These are phyloP conservation scores for Trebouxia sp. DNA, from an alignment of 139 green algal genomes.

Conservation along the genomic window DNA sequence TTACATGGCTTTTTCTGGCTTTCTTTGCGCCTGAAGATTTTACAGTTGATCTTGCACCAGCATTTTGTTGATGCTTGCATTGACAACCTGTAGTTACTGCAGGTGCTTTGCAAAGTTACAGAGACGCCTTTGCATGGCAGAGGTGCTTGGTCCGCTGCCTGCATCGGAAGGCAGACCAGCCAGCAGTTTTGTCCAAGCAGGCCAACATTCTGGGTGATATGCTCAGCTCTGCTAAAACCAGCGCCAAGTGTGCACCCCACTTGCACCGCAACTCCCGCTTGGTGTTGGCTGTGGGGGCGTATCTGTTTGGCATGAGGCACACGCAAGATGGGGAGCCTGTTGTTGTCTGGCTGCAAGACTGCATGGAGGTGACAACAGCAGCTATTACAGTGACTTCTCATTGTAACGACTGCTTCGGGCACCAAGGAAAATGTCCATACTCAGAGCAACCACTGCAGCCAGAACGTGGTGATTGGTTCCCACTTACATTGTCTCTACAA, in stretches of 20 bases:
- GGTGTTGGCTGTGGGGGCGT: background rate
- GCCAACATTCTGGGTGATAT: background rate
- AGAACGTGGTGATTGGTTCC: too few relatives aligned
- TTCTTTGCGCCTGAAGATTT: background rate
- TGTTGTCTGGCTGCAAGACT: background rate
- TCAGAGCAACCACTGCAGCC: too few relatives aligned
- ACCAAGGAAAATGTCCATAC: background rate
- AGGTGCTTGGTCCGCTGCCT: background rate
- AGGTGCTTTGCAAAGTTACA: background rate
- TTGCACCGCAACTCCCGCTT: background rate
- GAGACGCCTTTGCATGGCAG: slow-evolving; percentile 16
- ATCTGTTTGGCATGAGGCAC: background rate
- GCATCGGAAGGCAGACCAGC: background rate
- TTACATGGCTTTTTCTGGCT: background rate
- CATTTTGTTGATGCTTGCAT: background rate
- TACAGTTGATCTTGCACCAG: background rate
- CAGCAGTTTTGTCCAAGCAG: background rate
- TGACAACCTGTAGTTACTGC: background rate
- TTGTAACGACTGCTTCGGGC: background rate
- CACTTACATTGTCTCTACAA: too few relatives aligned
- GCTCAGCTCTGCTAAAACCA: background rate
- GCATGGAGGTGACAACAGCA: background rate
- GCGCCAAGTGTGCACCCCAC: background rate
- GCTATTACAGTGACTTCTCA: background rate
- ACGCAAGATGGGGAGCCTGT: background rate